Conservation (phyloP, 805 yeast species). For the Vanderwaltozyma polyspora region DNA sequence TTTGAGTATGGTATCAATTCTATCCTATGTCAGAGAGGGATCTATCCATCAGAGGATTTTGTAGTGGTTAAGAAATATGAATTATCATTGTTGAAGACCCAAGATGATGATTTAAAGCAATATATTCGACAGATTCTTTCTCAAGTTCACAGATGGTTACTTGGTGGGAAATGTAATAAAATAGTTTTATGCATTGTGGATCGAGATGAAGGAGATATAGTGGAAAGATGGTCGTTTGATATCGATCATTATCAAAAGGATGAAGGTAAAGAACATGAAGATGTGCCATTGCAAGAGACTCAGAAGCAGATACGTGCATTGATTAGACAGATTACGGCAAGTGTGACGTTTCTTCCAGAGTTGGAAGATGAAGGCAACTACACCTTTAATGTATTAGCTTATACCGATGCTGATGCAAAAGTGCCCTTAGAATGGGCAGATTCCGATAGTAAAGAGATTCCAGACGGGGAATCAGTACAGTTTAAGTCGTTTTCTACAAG, state of each 20-base stretch:
- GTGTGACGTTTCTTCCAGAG: constrained; percentile 75
- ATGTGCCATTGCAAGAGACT: constrained; percentile 32
- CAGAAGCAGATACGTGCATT: constrained; percentile 76
- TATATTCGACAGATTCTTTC: constrained; percentile 58
- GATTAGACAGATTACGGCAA: constrained; percentile 79
- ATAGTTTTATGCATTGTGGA: constrained; percentile 64
- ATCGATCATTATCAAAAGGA: constrained; percentile 30
- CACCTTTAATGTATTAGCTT: constrained; percentile 77
- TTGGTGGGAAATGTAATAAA: constrained; percentile 53
- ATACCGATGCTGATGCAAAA: constrained; percentile 55
- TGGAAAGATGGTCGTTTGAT: constrained; percentile 83
- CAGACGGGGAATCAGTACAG: constrained; percentile 55
- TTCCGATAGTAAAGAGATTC: constrained; percentile 40
- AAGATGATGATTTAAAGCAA: constrained; percentile 61
- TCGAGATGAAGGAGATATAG: constrained; percentile 52
- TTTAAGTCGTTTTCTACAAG: constrained; percentile 59
- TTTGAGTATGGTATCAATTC: constrained; percentile 72
- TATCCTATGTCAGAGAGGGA: constrained; percentile 79
- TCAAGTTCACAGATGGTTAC: constrained; percentile 67
- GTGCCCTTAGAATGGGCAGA: constrained; percentile 83
- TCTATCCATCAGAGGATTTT: constrained; percentile 83
- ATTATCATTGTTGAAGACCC: constrained; percentile 55
- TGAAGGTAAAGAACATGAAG: constrained; percentile 4
- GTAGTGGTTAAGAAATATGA: constrained; percentile 69
- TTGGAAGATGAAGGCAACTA: constrained; percentile 45